Conservation (phyloP, 805 yeast genomes). For the Trichomonascus vanleenenianus region DNA sequence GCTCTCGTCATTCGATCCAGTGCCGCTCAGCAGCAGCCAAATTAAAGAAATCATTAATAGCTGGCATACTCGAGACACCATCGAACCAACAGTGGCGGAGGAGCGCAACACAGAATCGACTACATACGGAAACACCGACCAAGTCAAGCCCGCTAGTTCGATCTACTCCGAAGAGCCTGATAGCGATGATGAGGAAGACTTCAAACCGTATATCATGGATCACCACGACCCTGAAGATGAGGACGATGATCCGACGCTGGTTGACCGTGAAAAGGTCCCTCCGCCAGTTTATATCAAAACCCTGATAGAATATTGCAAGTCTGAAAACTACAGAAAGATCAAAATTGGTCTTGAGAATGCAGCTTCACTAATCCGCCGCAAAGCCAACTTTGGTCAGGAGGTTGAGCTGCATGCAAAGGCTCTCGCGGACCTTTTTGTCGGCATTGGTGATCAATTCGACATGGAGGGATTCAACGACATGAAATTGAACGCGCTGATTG, state of each 20-base stretch:
- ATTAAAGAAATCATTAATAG: slow-evolving; percentile 1
- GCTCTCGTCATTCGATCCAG: background rate
- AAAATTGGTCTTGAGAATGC: slow-evolving; percentile 43
- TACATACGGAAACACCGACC: background rate
- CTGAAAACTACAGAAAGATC: slow-evolving; percentile 42
- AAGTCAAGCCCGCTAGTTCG: background rate
- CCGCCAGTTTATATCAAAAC: slow-evolving; percentile 69
- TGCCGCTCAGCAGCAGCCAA: background rate
- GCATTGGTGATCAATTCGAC: slow-evolving; percentile 49
- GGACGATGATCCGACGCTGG: slow-evolving; percentile 38
- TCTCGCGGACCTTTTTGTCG: slow-evolving; percentile 43
- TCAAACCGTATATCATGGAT: slow-evolving; percentile 20
- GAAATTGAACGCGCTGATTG: slow-evolving; percentile 55
- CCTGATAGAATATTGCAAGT: slow-evolving; percentile 46
- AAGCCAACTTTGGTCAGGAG: slow-evolving; percentile 52
- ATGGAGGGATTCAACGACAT: slow-evolving; percentile 51
- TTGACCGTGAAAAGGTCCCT: slow-evolving; percentile 30
- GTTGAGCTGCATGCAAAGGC: slow-evolving; percentile 49
- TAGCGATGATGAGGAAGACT: slow-evolving; percentile 26
- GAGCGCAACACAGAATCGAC: background rate
- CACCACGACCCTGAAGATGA: slow-evolving; percentile 30
- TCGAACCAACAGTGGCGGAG: background rate
- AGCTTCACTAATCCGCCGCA: slow-evolving; percentile 57
- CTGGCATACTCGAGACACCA: background rate
- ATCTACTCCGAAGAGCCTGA: slow-evolving; percentile 7